phyloP scores from a whole-genome alignment of 2,329 filamentous ascomycete species.

The Dendrostoma leiphaemia region DNA sequence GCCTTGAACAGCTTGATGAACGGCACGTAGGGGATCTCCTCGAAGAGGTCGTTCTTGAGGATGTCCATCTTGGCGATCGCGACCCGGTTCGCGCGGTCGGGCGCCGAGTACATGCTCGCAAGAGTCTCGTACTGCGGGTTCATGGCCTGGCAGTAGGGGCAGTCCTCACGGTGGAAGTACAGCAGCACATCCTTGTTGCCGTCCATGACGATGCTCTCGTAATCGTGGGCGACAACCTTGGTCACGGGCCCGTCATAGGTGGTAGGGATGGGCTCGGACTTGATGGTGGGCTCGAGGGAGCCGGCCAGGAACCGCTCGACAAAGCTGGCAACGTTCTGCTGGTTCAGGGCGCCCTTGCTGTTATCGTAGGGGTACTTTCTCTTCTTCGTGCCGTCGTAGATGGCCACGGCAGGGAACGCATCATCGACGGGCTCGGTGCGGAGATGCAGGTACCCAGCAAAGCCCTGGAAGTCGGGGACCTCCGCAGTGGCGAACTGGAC shows the following conservation, averaged over 20 bases:
- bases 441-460: conserved; percentile 95
- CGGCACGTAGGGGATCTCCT: conserved; percentile 95
- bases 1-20: conserved; percentile 98
- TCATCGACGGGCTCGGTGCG: conserved; percentile 69
- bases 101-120: conserved; percentile 70
- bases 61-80: conserved; percentile 97
- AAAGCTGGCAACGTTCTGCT: conserved; percentile 71
- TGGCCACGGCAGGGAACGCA: conserved; percentile 90
- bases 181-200: conserved; percentile 94
- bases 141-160: conserved; percentile 98
- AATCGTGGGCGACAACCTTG: conserved; percentile 89
- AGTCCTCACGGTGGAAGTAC: conserved; percentile 99
- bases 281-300: conserved; percentile 93
- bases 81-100: conserved; percentile 78
- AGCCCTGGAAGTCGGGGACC: conserved; percentile 88
- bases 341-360: conserved; percentile 71
- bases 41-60: conserved; percentile 91
- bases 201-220: conserved; percentile 87
- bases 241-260: conserved; percentile 85
- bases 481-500: conserved; percentile 99
- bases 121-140: conserved; percentile 96
- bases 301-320: conserved; percentile 81
- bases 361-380: conserved; percentile 94
- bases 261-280: conserved; percentile 96
- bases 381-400: conserved; percentile 94